Percentiles rank a stretch among this genome's conserved stretches.
These are phyloP conservation scores for Penicillium thymicola DNA, from an alignment of 2,329 filamentous ascomycete genomes.

Conservation along the genomic window DNA sequence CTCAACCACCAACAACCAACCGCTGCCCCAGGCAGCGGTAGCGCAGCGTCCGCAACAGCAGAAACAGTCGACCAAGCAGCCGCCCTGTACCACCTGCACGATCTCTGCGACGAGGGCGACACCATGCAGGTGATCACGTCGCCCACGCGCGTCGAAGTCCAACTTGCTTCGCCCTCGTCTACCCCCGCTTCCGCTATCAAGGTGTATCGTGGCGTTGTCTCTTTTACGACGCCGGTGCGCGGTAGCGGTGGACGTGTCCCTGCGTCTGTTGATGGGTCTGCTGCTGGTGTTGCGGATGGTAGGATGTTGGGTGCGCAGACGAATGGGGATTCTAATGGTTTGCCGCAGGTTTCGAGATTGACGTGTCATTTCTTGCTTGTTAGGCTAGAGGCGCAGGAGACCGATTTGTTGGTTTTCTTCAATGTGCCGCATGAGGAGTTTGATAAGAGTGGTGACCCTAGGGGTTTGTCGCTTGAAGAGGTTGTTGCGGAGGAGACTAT, in stretches of 20 bases:
- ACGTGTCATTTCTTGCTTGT: conserved; percentile 75
- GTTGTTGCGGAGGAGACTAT: conserved; percentile 41
- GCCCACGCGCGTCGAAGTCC: conserved; percentile 56
- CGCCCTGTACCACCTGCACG: conserved; percentile 59
- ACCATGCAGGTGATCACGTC: conserved; percentile 65
- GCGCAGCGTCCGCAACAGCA: conserved; percentile 43
- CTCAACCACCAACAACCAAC: conserved; percentile 20
- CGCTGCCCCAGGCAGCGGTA: conserved; percentile 30
- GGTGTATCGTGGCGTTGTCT: conserved; percentile 31
- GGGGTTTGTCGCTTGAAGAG: conserved; percentile 67
- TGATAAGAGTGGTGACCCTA: conserved; percentile 64
- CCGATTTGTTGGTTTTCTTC: conserved; percentile 80
- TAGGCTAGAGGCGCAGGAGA: conserved; percentile 68
- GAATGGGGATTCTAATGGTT: background rate
- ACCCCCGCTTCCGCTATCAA: conserved; percentile 9
- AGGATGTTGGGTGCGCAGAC: background rate
- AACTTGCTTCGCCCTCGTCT: conserved; percentile 37
- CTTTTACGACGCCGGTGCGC: conserved; percentile 20
- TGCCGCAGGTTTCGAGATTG: conserved; percentile 43
- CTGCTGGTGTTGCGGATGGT: background rate
- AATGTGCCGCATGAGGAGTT: conserved; percentile 84
- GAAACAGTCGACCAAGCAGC: conserved; percentile 66
- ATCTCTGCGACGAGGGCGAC: conserved; percentile 64
- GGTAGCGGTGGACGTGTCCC: conserved; percentile 3
- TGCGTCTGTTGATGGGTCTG: background rate